phyloP scores from a whole-genome alignment of 2,329 filamentous ascomycete species.

The Bisporella sp. region DNA sequence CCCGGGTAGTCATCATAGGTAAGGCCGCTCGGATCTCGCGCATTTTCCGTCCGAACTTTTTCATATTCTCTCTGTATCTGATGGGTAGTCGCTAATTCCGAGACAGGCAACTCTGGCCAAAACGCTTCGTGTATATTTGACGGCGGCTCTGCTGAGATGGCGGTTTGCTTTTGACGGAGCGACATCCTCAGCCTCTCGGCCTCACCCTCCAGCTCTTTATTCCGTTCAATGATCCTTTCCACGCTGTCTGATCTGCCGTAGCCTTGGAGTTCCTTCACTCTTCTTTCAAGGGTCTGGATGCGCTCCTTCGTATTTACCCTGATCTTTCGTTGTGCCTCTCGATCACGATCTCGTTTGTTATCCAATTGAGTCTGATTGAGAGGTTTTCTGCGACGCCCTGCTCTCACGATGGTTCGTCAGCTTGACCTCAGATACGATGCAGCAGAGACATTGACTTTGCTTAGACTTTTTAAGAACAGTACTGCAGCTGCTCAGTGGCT shows the following conservation, averaged over 20 bases:
- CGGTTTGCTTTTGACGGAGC: conserved; percentile 1
- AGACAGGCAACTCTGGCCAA: conserved; percentile 17
- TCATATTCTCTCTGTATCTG: neutral
- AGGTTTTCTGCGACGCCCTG: conserved; percentile 57
- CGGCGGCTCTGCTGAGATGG: neutral
- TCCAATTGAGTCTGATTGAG: conserved; percentile 82
- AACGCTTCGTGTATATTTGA: conserved; percentile 16
- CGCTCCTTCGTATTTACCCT: conserved; percentile 79
- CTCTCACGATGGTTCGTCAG: conserved; percentile 16
- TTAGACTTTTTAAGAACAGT: too few relatives aligned
- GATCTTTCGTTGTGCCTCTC: conserved; percentile 84
- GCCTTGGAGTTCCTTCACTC: conserved; percentile 24
- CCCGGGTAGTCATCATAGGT: conserved; percentile 4
- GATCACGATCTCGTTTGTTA: conserved; percentile 84
- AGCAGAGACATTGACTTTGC: conserved; percentile 4
- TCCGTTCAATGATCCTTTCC: conserved; percentile 29
- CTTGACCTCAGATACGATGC: too few relatives aligned
- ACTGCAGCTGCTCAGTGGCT: too few relatives aligned
- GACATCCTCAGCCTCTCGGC: conserved; percentile 21
- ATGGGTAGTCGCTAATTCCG: neutral
- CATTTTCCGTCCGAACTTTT: neutral
- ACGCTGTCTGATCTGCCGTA: conserved; percentile 32
- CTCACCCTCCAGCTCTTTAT: conserved; percentile 24
- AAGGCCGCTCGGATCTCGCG: neutral
- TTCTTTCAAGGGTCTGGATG: conserved; percentile 42